Conservation (phyloP, 2,329 filamentous ascomycete species). For the Alternaria viburni region DNA sequence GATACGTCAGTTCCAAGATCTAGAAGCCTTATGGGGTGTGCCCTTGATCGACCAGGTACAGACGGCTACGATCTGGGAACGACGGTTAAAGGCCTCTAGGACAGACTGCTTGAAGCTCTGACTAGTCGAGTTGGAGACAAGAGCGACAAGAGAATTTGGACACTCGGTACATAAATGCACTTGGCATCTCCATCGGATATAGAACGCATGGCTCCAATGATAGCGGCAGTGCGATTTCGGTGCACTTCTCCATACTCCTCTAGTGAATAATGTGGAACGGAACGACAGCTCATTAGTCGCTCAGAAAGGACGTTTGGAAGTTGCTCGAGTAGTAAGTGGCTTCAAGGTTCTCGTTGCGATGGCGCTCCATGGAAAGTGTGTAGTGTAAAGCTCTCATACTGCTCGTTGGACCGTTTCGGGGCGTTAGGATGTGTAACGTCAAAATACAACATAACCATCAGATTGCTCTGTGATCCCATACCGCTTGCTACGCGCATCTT, state of each 20-base stretch:
- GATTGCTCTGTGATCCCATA: constrained; percentile 4
- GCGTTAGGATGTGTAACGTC: constrained; percentile 14
- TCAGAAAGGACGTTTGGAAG: background rate
- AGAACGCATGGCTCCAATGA: background rate
- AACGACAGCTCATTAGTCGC: background rate
- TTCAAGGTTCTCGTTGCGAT: background rate
- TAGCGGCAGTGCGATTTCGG: background rate
- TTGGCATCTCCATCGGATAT: background rate
- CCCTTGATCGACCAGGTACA: constrained; percentile 20
- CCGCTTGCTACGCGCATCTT: background rate
- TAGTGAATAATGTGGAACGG: background rate
- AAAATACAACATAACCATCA: constrained; percentile 11
- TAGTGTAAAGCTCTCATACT: background rate
- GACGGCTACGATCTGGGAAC: constrained; percentile 28
- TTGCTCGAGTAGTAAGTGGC: background rate
- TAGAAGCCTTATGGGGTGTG: constrained; percentile 22
- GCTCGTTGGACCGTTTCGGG: background rate
- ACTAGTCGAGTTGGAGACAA: constrained; percentile 10
- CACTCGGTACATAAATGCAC: background rate
- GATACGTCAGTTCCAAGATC: constrained; percentile 19
- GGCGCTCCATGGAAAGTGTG: background rate
- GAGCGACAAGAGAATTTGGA: constrained; percentile 11
- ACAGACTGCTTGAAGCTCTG: background rate
- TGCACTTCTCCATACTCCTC: background rate
- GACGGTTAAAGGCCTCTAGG: constrained; percentile 28